phyloP scores from a whole-genome alignment of 2,329 filamentous ascomycete species.

The Magnaporthiopsis rhizophila region DNA sequence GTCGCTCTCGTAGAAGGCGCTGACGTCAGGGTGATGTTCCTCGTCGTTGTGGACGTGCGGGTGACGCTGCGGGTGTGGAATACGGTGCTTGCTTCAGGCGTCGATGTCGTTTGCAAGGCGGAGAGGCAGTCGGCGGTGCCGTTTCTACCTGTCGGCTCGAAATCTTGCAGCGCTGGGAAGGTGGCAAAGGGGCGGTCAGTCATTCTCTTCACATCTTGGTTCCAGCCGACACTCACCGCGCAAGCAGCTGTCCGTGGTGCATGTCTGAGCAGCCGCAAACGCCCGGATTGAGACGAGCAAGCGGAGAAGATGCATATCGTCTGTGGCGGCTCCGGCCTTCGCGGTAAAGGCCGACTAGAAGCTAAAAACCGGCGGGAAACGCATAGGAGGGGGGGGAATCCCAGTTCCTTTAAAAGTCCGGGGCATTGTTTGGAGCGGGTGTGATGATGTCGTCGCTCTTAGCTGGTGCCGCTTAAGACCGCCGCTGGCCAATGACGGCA shows the following conservation, averaged over 20 bases:
- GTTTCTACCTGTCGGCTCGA: constrained; percentile 6
- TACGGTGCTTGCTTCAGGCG: not conserved
- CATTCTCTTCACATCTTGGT: not conserved
- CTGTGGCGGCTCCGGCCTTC: not conserved
- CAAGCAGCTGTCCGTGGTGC: constrained; percentile 2
- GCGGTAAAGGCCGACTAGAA: not conserved
- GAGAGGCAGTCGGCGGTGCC: constrained; percentile 12
- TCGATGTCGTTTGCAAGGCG: constrained; percentile 7
- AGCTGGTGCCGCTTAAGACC: not conserved
- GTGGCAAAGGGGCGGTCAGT: not conserved
- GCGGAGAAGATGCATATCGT: not conserved
- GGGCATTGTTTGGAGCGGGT: too few species aligned
- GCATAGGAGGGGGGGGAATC: not conserved
- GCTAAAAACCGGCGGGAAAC: not conserved
- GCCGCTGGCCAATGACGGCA: not conserved
- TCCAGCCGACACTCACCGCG: not conserved
- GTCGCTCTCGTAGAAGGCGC: constrained; percentile 7
- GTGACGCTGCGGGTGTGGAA: constrained; percentile 4
- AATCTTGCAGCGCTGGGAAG: not conserved
- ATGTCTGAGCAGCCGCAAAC: not conserved
- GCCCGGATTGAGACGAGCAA: not conserved
- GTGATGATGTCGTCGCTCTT: not conserved
- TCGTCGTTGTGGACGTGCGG: constrained; percentile 6
- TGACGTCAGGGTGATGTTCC: constrained; percentile 7
- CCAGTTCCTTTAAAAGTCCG: too few species aligned